phyloP scores from a whole-genome alignment of 2,329 filamentous ascomycete genomes.

The Hawksworthiomyces lignivorus region DNA sequence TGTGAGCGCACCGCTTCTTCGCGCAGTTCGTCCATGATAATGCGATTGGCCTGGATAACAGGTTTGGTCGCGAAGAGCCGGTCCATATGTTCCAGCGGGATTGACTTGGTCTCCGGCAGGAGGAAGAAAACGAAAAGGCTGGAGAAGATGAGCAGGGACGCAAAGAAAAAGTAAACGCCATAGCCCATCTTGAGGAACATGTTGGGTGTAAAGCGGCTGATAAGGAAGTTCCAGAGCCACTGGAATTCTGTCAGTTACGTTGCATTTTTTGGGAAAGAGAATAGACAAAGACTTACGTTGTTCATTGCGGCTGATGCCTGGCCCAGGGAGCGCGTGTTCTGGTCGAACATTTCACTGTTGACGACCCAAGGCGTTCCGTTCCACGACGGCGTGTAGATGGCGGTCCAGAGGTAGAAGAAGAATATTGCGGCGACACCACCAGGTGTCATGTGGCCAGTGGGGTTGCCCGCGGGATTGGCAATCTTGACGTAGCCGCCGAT shows the following conservation, averaged over 20 bases:
- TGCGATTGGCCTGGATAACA: too few species aligned
- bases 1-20: too few species aligned
- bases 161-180: constrained; percentile 64
- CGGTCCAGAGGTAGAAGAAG: constrained; percentile 70
- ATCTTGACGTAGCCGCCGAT: constrained; percentile 54
- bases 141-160: constrained; percentile 50
- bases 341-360: constrained; percentile 69
- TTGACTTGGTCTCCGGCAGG: constrained; percentile 58
- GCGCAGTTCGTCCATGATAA: too few species aligned
- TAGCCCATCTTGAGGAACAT: constrained; percentile 54
- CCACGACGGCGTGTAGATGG: constrained; percentile 64
- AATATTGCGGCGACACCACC: constrained; percentile 54
- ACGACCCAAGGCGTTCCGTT: constrained; percentile 71
- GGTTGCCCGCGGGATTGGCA: constrained; percentile 30
- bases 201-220: constrained; percentile 58
- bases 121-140: constrained; percentile 54
- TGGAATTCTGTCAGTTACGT: too few species aligned
- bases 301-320: constrained; percentile 64
- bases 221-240: constrained; percentile 68
- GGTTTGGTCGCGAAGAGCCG: constrained; percentile 54
- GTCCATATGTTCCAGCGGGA: constrained; percentile 60
- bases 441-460: constrained; percentile 19
- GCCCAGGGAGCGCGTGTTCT: constrained; percentile 59
- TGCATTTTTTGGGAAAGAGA: too few species aligned
- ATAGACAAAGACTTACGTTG: too few species aligned